Evolutionary conservation across 768 basidiomycete species (phyloP), one percentile per base, ranked within the genome.

Genomic region (Phanerochaete sordida): DNA sequence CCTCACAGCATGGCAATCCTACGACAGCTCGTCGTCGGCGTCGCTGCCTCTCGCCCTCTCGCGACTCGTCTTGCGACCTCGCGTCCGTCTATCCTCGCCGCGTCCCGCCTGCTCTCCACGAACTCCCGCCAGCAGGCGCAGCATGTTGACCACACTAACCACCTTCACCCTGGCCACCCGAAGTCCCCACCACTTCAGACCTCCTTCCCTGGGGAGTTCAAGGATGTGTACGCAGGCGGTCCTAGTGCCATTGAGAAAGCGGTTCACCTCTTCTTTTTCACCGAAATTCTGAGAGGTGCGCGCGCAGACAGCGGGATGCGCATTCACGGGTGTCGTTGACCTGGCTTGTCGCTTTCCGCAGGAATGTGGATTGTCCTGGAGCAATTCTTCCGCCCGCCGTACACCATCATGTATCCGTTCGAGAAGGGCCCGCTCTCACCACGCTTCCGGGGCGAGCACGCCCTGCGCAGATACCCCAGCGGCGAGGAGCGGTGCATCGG

Each of bases 401-500:
- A 98, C 75, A 99, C 96, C 31, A 98, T 98, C 80, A 95, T 90
- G 89, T 94, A 94, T 72, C 95, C 95, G 3, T 97, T 94, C 66
- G 97, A 99, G 78, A 98, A 98, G 74, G 97, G 97, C 33, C 97
- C 97, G 24, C 76, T 98, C 50, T 97, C 95, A 28, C 95, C 97
- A 51, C 92, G 97, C 62, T 99, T 99, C 81, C 88, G 97, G 69
- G 97, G 97, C 49, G 97, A 99, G 75, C 97, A 99, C 75, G 97
- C 97, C 30, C 77, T 99, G 62, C 87, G 97, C 60, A 80, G 97
- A 67, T 99, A 99, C 75, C 94, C 97, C 15, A 95, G 89, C 63
- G 97, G 97, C 24, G 97, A 99, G 77, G 97, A 99, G 74, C 86
- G 97, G 47, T 99, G 97, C 76, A 99, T 99, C 63, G 96, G 96